Conservation (phyloP, 805 yeast genomes). For the Candida railenensis region DNA sequence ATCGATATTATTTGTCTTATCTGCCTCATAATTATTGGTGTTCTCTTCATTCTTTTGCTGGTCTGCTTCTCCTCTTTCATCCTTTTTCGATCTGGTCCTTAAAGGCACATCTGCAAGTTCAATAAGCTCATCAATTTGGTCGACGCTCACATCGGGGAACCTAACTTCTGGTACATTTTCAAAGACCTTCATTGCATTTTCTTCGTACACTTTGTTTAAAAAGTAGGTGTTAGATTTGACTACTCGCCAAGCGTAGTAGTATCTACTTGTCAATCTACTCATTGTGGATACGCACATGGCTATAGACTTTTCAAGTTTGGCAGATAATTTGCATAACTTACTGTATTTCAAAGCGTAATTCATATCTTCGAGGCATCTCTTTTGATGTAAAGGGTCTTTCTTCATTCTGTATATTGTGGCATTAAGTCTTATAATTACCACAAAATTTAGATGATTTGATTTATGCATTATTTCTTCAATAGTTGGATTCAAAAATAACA, state of each 20-base stretch:
- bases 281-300: constrained; percentile 20
- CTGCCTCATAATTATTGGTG: background rate
- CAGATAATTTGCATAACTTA: constrained; percentile 24
- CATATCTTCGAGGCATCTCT: constrained; percentile 12
- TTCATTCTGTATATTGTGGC: constrained; percentile 21
- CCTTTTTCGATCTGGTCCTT: constrained; percentile 10
- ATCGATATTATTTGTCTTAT: background rate
- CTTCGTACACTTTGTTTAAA: constrained; percentile 29
- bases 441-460: constrained; percentile 24
- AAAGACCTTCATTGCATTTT: constrained; percentile 21
- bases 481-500: constrained; percentile 41
- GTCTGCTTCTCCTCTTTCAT: background rate
- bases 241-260: constrained; percentile 69
- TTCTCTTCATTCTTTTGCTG: background rate
- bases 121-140: constrained; percentile 28
- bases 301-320: constrained; percentile 18
- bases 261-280: constrained; percentile 51
- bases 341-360: constrained; percentile 20
- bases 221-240: constrained; percentile 53
- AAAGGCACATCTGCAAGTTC: constrained; percentile 16
- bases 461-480: constrained; percentile 26
- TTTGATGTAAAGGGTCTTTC: constrained; percentile 16
- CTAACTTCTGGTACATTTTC: constrained; percentile 8
- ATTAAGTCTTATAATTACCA: constrained; percentile 23
- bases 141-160: constrained; percentile 13